Percentiles rank a stretch among this genome's conserved stretches.
Conservation (phyloP, 179 eudicot species). For the Pouteria campechiana region DNA sequence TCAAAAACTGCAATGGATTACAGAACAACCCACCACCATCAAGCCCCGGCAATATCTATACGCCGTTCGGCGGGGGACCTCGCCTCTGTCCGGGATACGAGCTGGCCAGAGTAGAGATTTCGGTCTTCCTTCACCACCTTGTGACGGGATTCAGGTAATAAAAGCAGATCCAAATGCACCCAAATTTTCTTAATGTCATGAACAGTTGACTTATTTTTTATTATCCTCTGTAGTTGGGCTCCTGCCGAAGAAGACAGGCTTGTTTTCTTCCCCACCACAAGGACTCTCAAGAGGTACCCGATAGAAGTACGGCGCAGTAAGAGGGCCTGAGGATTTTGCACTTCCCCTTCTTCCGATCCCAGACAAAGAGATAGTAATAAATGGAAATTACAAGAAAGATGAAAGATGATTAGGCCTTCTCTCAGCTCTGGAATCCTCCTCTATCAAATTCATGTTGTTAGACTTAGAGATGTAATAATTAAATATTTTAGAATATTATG, state of each 20-base stretch:
- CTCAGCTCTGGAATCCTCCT: too few relatives aligned
- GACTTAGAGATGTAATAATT: too few relatives aligned
- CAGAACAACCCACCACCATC: slow-evolving; percentile 35
- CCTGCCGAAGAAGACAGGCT: slow-evolving; percentile 81
- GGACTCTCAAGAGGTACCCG: slow-evolving; percentile 77
- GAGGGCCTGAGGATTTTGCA: too few relatives aligned
- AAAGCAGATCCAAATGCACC: too few relatives aligned
- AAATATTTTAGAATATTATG: too few relatives aligned
- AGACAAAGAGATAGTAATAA: too few relatives aligned
- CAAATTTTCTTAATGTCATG: not conserved
- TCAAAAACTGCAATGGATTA: not conserved
- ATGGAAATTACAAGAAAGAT: too few relatives aligned
- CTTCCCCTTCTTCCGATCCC: too few relatives aligned
- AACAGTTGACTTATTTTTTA: not conserved
- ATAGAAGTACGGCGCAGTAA: slow-evolving; percentile 47
- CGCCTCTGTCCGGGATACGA: slow-evolving; percentile 91
- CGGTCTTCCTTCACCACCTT: slow-evolving; percentile 84
- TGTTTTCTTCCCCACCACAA: slow-evolving; percentile 83
- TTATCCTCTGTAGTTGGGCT: slow-evolving; percentile 48
- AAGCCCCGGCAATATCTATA: slow-evolving; percentile 30
- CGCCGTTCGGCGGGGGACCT: slow-evolving; percentile 95
- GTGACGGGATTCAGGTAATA: slow-evolving; percentile 78
- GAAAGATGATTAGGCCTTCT: too few relatives aligned
- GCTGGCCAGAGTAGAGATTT: slow-evolving; percentile 71
- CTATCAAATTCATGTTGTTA: too few relatives aligned